These are phyloP conservation scores for Vicia faba DNA, from an alignment of 306 rosid genomes.

Conservation along the genomic window DNA sequence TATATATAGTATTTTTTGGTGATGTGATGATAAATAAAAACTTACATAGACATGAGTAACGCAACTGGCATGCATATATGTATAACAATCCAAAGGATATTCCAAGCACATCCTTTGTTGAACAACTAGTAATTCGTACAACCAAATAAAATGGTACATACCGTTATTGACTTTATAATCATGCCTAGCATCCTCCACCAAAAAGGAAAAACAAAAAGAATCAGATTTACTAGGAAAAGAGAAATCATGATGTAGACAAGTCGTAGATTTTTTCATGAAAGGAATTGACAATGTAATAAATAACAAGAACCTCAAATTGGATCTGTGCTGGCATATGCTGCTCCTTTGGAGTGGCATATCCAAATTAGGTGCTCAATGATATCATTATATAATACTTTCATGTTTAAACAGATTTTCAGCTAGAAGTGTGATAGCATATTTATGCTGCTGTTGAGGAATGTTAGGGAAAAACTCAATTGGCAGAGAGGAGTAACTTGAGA, in stretches of 20 bases:
- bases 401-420: slow-evolving; percentile 32
- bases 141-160: slow-evolving; percentile 37
- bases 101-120: slow-evolving; percentile 44
- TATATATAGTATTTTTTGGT: slow-evolving; percentile 41
- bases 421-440: background rate
- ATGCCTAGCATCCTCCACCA: slow-evolving; percentile 2
- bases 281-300: slow-evolving; percentile 18
- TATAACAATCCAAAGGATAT: slow-evolving; percentile 34
- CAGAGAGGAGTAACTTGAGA: slow-evolving; percentile 42
- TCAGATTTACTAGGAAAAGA: slow-evolving; percentile 18
- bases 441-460: slow-evolving; percentile 57
- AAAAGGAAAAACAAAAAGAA: slow-evolving; percentile 12
- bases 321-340: slow-evolving; percentile 53
- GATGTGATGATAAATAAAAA: slow-evolving; percentile 22
- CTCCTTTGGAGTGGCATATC: slow-evolving; percentile 54
- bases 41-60: background rate
- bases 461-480: slow-evolving; percentile 75
- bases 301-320: slow-evolving; percentile 38
- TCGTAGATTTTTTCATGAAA: slow-evolving; percentile 15
- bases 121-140: slow-evolving; percentile 16
- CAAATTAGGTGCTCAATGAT: slow-evolving; percentile 45
- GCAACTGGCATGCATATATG: background rate
- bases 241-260: slow-evolving; percentile 21
- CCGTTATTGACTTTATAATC: background rate
- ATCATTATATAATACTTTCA: slow-evolving; percentile 32